phyloP scores from a whole-genome alignment of 2,329 filamentous ascomycete species.

The Penicillium sp. region DNA sequence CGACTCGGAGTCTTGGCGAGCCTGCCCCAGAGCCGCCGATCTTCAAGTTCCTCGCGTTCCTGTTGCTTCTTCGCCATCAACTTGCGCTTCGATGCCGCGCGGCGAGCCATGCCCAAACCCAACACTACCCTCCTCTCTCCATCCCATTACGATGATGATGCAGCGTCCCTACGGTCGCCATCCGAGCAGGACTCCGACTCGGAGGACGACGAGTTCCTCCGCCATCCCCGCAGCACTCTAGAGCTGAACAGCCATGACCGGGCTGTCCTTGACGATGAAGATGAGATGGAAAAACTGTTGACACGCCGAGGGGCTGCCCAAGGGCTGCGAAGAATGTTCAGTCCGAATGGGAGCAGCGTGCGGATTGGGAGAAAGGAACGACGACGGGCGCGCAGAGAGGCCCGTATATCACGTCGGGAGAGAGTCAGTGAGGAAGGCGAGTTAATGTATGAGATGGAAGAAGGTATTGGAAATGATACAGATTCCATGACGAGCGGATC shows the following conservation, averaged over 20 bases:
- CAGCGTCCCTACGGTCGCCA: constrained; percentile 64
- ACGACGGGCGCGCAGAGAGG: constrained; percentile 53
- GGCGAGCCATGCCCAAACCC: constrained; percentile 27
- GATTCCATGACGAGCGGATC: constrained; percentile 64
- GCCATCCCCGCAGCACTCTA: constrained; percentile 67
- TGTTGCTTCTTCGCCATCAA: not conserved
- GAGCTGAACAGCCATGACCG: constrained; percentile 73
- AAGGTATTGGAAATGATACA: constrained; percentile 68
- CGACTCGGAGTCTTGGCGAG: too few relatives aligned
- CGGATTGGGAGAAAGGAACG: constrained; percentile 58
- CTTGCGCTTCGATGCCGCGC: constrained; percentile 3
- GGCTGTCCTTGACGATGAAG: constrained; percentile 74
- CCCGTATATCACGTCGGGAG: constrained; percentile 55
- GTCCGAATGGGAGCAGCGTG: constrained; percentile 50
- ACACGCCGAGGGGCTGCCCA: constrained; percentile 44
- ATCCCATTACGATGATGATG: constrained; percentile 69
- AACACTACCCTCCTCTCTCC: constrained; percentile 63
- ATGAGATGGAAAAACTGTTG: constrained; percentile 58
- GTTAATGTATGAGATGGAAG: constrained; percentile 90
- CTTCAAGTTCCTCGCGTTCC: constrained; percentile 8
- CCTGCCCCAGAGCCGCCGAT: constrained; percentile 11
- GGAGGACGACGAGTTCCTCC: constrained; percentile 72
- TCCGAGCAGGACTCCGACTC: constrained; percentile 74
- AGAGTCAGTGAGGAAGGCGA: constrained; percentile 68
- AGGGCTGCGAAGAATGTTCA: constrained; percentile 46